Percentiles rank a stretch among this genome's conserved stretches.
Conservation (phyloP, 1,284 basidiomycete species). For the Ganoderma sinense region DNA sequence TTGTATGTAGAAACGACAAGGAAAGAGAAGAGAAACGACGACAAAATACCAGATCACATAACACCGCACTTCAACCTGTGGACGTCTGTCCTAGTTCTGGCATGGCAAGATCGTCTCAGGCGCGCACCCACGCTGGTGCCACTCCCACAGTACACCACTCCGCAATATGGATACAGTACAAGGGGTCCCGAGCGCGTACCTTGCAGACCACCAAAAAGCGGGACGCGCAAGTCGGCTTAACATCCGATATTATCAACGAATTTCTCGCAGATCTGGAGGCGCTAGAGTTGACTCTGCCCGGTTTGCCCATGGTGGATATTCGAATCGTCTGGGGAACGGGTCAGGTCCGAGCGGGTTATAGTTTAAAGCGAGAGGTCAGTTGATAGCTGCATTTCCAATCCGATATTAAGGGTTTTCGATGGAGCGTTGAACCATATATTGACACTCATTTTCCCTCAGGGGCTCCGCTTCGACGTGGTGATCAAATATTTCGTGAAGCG, state of each 20-base stretch:
- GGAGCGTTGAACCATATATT: not conserved
- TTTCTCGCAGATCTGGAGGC: constrained; percentile 12
- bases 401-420: not conserved
- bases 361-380: not conserved
- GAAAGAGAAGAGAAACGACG: not conserved
- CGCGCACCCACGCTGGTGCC: not conserved
- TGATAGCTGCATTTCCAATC: no score
- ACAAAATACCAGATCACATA: not conserved
- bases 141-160: not conserved
- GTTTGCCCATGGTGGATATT: constrained; percentile 3
- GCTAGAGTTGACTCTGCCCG: constrained; percentile 1
- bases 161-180: constrained; percentile 6
- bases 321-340: constrained; percentile 16
- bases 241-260: constrained; percentile 1
- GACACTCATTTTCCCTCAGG: not conserved
- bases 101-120: not conserved
- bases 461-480: not conserved
- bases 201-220: not conserved
- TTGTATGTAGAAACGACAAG: not conserved
- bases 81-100: not conserved
- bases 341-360: constrained; percentile 7
- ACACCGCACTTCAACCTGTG: no score
- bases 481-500: constrained; percentile 9
- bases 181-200: constrained; percentile 2
- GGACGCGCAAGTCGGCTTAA: not conserved